Evolutionary conservation across 495 filamentous ascomycete species (phyloP).

Genomic region (Aspergillus kassunensis): DNA sequence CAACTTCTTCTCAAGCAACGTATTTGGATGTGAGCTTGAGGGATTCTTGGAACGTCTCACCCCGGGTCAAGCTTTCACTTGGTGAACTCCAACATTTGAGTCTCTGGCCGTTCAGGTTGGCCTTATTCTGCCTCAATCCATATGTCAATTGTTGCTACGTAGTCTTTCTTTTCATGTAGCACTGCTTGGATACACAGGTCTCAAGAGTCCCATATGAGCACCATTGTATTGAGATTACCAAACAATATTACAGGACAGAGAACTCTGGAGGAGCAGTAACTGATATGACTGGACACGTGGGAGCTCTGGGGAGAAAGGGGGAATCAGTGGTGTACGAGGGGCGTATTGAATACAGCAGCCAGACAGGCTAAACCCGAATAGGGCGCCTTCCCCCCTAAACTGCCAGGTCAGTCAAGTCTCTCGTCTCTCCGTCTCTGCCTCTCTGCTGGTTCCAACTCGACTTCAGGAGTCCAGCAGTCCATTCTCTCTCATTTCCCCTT

Average conservation of each 20-base stretch:
- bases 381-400: constrained; percentile 17
- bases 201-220: neutral
- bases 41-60: neutral
- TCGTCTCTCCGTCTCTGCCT: constrained; percentile 12
- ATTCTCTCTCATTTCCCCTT: constrained; percentile 16
- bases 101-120: too few relatives aligned
- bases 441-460: constrained; percentile 16
- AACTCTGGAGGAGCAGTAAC: constrained; percentile 7
- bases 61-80: neutral
- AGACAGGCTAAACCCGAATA: constrained; percentile 12
- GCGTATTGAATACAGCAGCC: constrained; percentile 8
- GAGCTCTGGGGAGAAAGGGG: constrained; percentile 15
- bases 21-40: neutral
- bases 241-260: constrained; percentile 5
- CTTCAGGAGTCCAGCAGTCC: constrained; percentile 26
- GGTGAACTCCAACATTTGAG: neutral
- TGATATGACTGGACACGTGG: constrained; percentile 5
- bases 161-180: neutral
- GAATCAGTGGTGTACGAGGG: constrained; percentile 2
- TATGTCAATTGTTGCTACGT: neutral
- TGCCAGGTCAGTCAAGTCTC: constrained; percentile 14
- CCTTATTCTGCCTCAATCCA: neutral
- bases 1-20: too few relatives aligned
- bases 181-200: constrained; percentile 10
- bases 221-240: neutral